Base-by-base conservation (phyloP, 805 yeast species). In the Zygotorulaspora danielsina region DNA sequence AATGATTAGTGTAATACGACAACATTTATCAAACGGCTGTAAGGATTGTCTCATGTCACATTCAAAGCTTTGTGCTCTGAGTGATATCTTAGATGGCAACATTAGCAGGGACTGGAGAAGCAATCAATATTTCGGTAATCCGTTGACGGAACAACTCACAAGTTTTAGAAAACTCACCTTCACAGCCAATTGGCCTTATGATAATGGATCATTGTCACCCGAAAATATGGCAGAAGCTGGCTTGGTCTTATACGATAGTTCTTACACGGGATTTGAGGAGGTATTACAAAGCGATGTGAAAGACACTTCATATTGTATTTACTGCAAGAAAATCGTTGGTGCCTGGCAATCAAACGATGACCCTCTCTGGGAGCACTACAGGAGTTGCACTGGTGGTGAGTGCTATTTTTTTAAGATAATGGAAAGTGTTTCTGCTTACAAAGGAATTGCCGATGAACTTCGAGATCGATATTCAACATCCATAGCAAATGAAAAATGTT, bases 291-390 rank as follows among this genome's bases (percentile, higher is more conserved):
- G 21, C 58, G 65, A 36, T 54, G 54, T 19, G 11, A 36, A 15
- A 3, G 80, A 76, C 50, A 70, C 76, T 37, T 75, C 75, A 7
- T 69, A 77, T 11, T 83, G 90, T 58, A 72, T 70, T 38, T 64
- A 69, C 50, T 83, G 90, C 59, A 63, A 70, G 19, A 65, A 65
- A 41, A 70, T 80, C 1, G 65, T 72, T 34, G 78, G 73, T 19
- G 78, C 77, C 12, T 81, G 87, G 87, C 74, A 68, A 35, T 37
- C 51, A 1, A 58, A 59, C 3, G 83, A 78, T 54, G 71, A 69
- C 44, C 82, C 84, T 0, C 32, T 68, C 1, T 56, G 50, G 26
- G 80, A 73, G 50, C 85, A 79, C 54, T 57, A 38, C 25, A 44
- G 42, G 20, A 41, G 46, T 16, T 39, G 51, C 20, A 39, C 42